Evolutionary conservation across 208 protist genomes (phyloP).

Genomic region (Acanthamoeba sp.): DNA sequence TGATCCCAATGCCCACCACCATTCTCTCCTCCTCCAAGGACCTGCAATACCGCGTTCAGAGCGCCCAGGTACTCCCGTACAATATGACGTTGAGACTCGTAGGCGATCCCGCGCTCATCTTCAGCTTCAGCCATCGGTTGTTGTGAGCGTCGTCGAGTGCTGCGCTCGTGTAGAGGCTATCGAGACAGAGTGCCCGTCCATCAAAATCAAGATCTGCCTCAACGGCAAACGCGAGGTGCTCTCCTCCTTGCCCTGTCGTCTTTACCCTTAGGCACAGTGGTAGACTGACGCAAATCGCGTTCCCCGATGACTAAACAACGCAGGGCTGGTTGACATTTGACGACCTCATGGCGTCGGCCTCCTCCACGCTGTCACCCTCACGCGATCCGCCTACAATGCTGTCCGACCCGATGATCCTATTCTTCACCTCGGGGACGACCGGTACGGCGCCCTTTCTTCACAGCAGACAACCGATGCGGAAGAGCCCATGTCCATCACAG

Average conservation of each 20-base stretch:
- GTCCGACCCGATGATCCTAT: neutral
- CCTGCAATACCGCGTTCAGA: neutral
- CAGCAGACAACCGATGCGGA: too few relatives aligned
- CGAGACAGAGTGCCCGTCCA: neutral
- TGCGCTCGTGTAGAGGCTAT: neutral
- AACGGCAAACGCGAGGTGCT: neutral
- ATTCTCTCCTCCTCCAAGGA: neutral
- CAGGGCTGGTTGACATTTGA: neutral
- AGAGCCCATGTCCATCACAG: neutral
- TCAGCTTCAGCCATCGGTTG: neutral
- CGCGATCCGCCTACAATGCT: neutral
- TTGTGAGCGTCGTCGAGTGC: neutral
- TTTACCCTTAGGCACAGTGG: neutral
- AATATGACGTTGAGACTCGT: neutral
- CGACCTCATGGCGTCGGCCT: neutral
- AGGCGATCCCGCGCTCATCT: neutral
- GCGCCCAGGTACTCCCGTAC: neutral
- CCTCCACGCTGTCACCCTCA: neutral
- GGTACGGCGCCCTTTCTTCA: too few relatives aligned
- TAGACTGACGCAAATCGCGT: neutral
- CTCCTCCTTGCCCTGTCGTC: neutral
- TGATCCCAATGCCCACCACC: neutral
- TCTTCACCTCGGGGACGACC: constrained; percentile 32
- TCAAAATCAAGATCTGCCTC: neutral
- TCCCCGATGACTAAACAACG: neutral